Percentiles rank a stretch among this genome's conserved stretches.
Conservation (phyloP, 441 rosid species). For the Mallotus repandus region DNA sequence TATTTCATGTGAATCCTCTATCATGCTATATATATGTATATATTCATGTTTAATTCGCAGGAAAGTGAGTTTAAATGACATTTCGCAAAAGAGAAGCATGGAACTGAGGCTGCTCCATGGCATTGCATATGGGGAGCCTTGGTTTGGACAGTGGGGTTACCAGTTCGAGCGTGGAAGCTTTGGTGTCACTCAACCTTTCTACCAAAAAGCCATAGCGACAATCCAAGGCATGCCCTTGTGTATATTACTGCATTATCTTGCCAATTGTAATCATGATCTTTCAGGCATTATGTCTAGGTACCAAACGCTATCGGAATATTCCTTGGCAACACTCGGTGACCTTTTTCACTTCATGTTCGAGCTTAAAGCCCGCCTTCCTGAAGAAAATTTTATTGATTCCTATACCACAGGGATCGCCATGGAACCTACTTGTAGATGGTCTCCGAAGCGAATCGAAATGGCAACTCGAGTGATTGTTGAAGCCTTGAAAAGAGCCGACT, state of each 20-base stretch:
- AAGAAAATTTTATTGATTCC: constrained; percentile 40
- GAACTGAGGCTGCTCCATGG: constrained; percentile 74
- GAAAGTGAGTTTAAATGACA: constrained; percentile 72
- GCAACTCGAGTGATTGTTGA: constrained; percentile 82
- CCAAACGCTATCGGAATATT: constrained; percentile 59
- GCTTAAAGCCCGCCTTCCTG: constrained; percentile 54
- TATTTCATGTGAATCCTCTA: background rate
- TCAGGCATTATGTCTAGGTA: constrained; percentile 64
- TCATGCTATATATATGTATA: background rate
- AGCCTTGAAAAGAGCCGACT: constrained; percentile 55
- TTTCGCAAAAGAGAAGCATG: constrained; percentile 68
- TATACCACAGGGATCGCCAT: constrained; percentile 38
- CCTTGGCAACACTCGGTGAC: constrained; percentile 59
- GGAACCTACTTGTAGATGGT: constrained; percentile 74
- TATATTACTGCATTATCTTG: constrained; percentile 46
- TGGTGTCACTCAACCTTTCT: constrained; percentile 60
- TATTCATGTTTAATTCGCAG: constrained; percentile 32
- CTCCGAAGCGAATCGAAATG: constrained; percentile 79
- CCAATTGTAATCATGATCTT: constrained; percentile 41
- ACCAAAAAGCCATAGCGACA: constrained; percentile 71
- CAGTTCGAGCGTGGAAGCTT: constrained; percentile 66
- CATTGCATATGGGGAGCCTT: constrained; percentile 62
- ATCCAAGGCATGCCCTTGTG: constrained; percentile 58
- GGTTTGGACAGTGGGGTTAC: constrained; percentile 92
- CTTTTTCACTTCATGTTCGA: constrained; percentile 74